Conservation (phyloP, 148 eudicot species). For the Vaccinium darrowii region DNA sequence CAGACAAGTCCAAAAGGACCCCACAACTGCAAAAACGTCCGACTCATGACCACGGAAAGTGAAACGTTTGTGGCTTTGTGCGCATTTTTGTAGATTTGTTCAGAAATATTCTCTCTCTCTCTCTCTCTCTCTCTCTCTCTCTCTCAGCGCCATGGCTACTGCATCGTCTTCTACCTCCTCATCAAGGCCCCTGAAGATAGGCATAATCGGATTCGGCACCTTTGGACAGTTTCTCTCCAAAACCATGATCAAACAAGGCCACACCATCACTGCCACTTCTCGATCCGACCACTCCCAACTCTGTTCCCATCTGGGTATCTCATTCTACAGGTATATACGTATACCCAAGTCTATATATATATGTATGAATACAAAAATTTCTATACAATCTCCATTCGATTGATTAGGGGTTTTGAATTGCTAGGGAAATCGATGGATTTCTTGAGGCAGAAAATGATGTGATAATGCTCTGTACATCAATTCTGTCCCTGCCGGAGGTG, state of each 20-base stretch:
- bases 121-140: background rate
- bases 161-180: constrained; percentile 27
- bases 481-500: constrained; percentile 43
- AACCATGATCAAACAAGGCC: constrained; percentile 56
- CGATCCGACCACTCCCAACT: constrained; percentile 48
- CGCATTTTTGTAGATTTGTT: too few relatives aligned
- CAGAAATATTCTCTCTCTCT: background rate
- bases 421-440: constrained; percentile 39
- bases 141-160: constrained; percentile 7
- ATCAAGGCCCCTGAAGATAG: constrained; percentile 33
- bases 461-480: constrained; percentile 45
- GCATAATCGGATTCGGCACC: constrained; percentile 54
- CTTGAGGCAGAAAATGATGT: constrained; percentile 44
- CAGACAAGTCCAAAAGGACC: background rate
- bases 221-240: constrained; percentile 59
- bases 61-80: too few relatives aligned
- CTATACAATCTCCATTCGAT: too few relatives aligned
- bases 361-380: too few relatives aligned
- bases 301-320: constrained; percentile 39
- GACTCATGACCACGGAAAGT: too few relatives aligned
- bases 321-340: constrained; percentile 42
- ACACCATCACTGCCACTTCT: constrained; percentile 49
- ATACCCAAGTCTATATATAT: too few relatives aligned
- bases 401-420: background rate
- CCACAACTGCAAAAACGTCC: background rate